A percentile compares a stretch with the other conserved stretches of the same genome.
Conservation (phyloP, 495 filamentous ascomycete genomes). For the Coniosporium apollinis region DNA sequence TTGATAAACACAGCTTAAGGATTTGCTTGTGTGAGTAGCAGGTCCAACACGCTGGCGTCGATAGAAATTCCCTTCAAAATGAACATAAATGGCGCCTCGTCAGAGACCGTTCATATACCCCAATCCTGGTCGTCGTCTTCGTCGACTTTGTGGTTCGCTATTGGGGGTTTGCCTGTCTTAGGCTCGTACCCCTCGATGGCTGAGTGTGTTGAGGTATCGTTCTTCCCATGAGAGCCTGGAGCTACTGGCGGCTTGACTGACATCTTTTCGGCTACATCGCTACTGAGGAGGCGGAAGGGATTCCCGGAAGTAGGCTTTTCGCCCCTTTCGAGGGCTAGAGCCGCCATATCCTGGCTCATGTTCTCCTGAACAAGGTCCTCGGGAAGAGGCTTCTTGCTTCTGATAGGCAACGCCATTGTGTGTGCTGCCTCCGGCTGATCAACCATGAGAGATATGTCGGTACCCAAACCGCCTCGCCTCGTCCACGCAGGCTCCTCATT, state of each 20-base stretch:
- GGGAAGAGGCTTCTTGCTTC: not conserved
- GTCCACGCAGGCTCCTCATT: constrained; percentile 62
- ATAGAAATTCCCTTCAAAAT: too few species aligned
- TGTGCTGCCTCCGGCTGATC: constrained; percentile 25
- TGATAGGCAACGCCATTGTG: constrained; percentile 4
- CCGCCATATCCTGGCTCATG: constrained; percentile 6
- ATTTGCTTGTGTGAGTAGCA: too few species aligned
- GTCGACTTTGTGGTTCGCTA: not conserved
- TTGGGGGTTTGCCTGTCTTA: not conserved
- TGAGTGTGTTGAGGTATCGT: not conserved
- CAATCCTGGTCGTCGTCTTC: not conserved
- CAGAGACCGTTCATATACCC: not conserved
- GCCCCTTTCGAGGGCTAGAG: constrained; percentile 39
- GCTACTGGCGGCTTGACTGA: constrained; percentile 16
- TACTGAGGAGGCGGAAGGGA: constrained; percentile 16
- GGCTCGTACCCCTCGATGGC: constrained; percentile 10
- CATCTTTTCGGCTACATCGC: constrained; percentile 34
- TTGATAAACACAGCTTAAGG: too few species aligned
- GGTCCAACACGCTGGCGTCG: too few species aligned
- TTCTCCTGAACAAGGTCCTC: not conserved
- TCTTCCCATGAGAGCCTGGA: constrained; percentile 7
- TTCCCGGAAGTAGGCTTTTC: constrained; percentile 19
- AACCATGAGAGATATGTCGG: constrained; percentile 35
- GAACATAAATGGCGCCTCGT: too few species aligned
- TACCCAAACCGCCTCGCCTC: constrained; percentile 32